phyloP scores from a whole-genome alignment of 2,329 filamentous ascomycete species.

The Periconia macrospinosa region DNA sequence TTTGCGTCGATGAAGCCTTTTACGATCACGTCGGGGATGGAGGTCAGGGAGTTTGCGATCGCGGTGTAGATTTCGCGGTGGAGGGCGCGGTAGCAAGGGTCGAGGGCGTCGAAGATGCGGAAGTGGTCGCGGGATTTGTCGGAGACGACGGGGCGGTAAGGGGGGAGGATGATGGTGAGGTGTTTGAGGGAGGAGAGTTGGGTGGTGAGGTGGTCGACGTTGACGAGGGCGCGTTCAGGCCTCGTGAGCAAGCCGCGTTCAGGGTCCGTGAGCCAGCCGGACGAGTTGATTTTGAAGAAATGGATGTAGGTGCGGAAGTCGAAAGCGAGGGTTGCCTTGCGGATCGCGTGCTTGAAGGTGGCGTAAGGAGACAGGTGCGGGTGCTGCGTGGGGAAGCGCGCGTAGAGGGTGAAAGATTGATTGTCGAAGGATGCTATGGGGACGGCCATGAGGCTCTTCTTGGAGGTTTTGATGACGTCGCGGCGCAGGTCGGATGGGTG shows the following conservation, averaged over 20 bases:
- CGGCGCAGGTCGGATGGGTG: not conserved
- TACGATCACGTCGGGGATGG: conserved; percentile 12
- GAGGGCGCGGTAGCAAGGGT: conserved; percentile 23
- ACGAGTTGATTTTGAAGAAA: conserved; percentile 29
- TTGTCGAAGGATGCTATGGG: not conserved
- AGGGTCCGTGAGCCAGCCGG: conserved; percentile 13
- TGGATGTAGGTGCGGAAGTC: conserved; percentile 19
- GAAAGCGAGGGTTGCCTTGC: conserved; percentile 22
- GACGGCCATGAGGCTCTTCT: conserved; percentile 16
- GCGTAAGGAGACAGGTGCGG: conserved; percentile 26
- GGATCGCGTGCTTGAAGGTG: conserved; percentile 27
- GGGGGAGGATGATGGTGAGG: conserved; percentile 22
- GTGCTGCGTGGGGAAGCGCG: conserved; percentile 22
- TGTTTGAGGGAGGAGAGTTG: conserved; percentile 23
- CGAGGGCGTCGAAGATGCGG: conserved; percentile 19
- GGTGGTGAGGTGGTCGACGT: conserved; percentile 18
- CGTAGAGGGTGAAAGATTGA: not conserved
- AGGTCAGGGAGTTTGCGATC: conserved; percentile 17
- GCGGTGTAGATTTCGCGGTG: conserved; percentile 30
- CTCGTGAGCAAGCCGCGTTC: conserved; percentile 10
- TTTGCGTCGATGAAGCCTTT: conserved; percentile 21
- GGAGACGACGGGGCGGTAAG: not conserved
- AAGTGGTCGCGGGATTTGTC: not conserved
- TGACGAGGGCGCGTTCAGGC: not conserved
- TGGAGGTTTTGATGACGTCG: conserved; percentile 8